A percentile compares a stretch with the other conserved stretches of the same genome.
Conservation (phyloP, 495 filamentous ascomycete genomes). For the Xylaria grammica region DNA sequence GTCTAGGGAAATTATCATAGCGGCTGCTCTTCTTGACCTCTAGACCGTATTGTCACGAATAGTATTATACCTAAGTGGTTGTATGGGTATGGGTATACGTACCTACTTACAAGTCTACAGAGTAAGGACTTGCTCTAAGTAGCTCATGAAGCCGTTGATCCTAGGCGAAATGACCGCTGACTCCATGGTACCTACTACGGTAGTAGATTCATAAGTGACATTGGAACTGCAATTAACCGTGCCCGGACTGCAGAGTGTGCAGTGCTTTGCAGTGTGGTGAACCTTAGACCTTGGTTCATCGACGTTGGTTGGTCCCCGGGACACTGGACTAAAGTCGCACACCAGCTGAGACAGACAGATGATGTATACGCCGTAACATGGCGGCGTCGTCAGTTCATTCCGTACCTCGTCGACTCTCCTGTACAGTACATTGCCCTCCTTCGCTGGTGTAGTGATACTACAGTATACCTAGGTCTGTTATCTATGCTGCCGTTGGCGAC, state of each 20-base stretch:
- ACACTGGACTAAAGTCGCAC: slow-evolving; percentile 8
- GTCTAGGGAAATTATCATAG: no score
- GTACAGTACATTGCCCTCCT: not conserved
- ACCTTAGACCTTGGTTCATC: not conserved
- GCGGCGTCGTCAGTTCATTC: slow-evolving; percentile 4
- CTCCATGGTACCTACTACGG: not conserved
- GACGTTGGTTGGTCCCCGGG: not conserved
- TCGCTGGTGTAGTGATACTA: not conserved
- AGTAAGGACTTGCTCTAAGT: not conserved
- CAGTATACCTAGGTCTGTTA: no score
- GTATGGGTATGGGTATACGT: no score
- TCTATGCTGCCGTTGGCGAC: slow-evolving; percentile 6
- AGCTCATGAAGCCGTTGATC: slow-evolving; percentile 9
- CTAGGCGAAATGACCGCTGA: slow-evolving; percentile 2
- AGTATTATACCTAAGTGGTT: not conserved
- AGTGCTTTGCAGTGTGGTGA: not conserved
- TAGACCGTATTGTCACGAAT: not conserved
- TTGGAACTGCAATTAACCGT: no score
- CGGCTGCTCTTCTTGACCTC: not conserved
- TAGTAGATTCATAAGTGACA: no score
- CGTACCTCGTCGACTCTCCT: slow-evolving; percentile 5
- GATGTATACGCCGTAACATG: slow-evolving; percentile 10
- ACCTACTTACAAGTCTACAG: no score
- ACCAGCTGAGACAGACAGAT: slow-evolving; percentile 17
- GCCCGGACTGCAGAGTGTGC: not conserved